Evolutionary conservation across 2,329 filamentous ascomycete species (phyloP).

Genomic region (Dissoconium aciculare): DNA sequence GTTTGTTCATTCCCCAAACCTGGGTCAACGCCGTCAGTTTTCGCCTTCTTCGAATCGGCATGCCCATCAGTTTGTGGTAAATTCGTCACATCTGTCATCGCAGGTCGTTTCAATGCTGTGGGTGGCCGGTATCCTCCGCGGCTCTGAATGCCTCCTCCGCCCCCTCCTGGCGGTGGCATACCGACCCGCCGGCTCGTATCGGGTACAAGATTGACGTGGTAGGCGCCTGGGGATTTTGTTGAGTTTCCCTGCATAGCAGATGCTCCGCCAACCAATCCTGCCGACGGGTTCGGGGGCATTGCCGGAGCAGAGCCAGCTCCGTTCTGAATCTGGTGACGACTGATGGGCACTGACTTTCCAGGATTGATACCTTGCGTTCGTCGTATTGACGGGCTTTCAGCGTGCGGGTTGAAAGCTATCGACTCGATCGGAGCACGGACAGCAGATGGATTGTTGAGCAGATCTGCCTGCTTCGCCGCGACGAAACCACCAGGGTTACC

Average conservation of each 20-base stretch:
- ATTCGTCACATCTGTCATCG: constrained; percentile 34
- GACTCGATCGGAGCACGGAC: constrained; percentile 18
- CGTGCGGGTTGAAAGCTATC: constrained; percentile 34
- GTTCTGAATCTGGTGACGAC: constrained; percentile 21
- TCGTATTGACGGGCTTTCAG: constrained; percentile 57
- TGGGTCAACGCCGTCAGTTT: constrained; percentile 24
- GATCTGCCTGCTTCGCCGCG: constrained; percentile 30
- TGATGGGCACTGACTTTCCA: constrained; percentile 57
- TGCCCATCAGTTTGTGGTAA: constrained; percentile 22
- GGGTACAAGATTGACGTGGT: too few relatives aligned
- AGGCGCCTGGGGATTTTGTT: too few relatives aligned
- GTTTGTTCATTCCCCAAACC: too few relatives aligned
- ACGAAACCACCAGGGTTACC: constrained; percentile 31
- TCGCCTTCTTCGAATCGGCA: constrained; percentile 29
- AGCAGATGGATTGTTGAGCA: constrained; percentile 24
- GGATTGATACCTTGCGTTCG: constrained; percentile 83
- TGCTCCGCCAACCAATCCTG: too few relatives aligned
- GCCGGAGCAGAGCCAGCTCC: too few relatives aligned
- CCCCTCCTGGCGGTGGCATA: constrained; percentile 26
- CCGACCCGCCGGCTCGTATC: constrained; percentile 35
- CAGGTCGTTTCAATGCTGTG: constrained; percentile 22
- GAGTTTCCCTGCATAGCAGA: too few relatives aligned
- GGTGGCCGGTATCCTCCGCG: constrained; percentile 33
- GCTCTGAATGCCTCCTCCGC: constrained; percentile 20
- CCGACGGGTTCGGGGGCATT: too few relatives aligned